These are phyloP conservation scores for Pleomassaria siparia DNA, from an alignment of 2,329 filamentous ascomycete species.

Conservation along the genomic window DNA sequence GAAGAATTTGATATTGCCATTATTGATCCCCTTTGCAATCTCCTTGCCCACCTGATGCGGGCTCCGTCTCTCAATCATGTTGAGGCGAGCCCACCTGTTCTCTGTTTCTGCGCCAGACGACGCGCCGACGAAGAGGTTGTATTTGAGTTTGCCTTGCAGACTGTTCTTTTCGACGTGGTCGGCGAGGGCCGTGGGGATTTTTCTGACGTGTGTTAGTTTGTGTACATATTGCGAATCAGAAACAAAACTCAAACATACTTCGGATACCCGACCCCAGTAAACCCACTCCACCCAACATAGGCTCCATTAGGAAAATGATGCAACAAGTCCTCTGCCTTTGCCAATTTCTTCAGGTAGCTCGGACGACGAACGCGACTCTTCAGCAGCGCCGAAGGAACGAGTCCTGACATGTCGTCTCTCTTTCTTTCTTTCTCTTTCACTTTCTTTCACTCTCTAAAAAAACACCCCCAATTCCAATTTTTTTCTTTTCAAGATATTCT, in stretches of 20 bases:
- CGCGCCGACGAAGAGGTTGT: constrained; percentile 86
- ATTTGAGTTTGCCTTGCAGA: constrained; percentile 80
- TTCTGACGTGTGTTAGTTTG: no score
- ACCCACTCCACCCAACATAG: constrained; percentile 91
- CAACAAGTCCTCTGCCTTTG: constrained; percentile 76
- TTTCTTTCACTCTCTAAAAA: not conserved
- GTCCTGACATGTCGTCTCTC: constrained; percentile 47
- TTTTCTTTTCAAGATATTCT: no score
- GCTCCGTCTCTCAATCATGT: constrained; percentile 85
- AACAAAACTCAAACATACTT: constrained; percentile 56
- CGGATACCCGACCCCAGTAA: constrained; percentile 86
- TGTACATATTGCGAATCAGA: no score
- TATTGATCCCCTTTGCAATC: constrained; percentile 88
- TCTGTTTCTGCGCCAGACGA: constrained; percentile 87
- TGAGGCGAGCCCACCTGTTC: constrained; percentile 83
- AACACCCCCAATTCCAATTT: no score
- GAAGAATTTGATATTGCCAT: constrained; percentile 86
- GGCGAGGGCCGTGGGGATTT: constrained; percentile 79
- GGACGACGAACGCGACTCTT: constrained; percentile 75
- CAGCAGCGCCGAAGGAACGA: constrained; percentile 65
- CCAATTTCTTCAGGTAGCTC: constrained; percentile 77
- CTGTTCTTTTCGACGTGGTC: constrained; percentile 88
- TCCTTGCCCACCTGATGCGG: constrained; percentile 90
- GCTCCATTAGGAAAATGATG: constrained; percentile 78
- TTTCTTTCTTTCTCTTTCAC: not conserved